A percentile compares a stretch with the other conserved stretches of the same genome.
Evolutionary conservation across 2,329 filamentous ascomycete species (phyloP).

Genomic region (Fusarium sp.): DNA sequence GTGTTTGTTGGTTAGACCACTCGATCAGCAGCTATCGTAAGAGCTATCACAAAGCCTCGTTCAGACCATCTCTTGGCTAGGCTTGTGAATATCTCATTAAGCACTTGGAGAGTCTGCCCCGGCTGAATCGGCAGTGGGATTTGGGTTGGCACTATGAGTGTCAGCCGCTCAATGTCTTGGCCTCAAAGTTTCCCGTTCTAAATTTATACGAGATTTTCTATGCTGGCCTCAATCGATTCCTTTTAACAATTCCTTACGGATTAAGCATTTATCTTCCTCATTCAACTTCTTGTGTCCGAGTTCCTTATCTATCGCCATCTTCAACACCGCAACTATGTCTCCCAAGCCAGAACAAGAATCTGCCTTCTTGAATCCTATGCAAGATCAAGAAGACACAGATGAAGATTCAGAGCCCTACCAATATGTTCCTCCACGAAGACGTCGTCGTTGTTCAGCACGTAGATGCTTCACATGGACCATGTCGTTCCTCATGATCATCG

Average conservation of each 20-base stretch:
- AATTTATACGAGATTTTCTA: slow-evolving; percentile 7
- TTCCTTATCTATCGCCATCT: not conserved
- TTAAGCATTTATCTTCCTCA: not conserved
- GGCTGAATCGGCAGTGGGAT: slow-evolving; percentile 9
- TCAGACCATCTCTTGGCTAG: not conserved
- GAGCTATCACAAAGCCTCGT: slow-evolving; percentile 29
- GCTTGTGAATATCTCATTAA: slow-evolving; percentile 14
- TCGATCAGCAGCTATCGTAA: not conserved
- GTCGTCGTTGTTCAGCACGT: slow-evolving; percentile 26
- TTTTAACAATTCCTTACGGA: not conserved
- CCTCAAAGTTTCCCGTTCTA: slow-evolving; percentile 14
- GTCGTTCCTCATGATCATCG: slow-evolving; percentile 6
- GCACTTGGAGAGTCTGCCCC: slow-evolving; percentile 9
- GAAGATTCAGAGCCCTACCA: slow-evolving; percentile 34
- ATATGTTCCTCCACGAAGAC: slow-evolving; percentile 23
- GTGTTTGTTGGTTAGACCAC: not conserved
- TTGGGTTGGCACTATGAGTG: slow-evolving; percentile 14
- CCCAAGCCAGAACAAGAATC: slow-evolving; percentile 40
- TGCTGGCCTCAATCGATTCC: not conserved
- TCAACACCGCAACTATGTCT: slow-evolving; percentile 23
- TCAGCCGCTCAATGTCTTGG: slow-evolving; percentile 19
- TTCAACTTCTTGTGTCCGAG: not conserved
- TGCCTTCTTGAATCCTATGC: slow-evolving; percentile 24
- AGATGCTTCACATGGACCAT: slow-evolving; percentile 26
- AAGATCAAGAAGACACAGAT: slow-evolving; percentile 30